phyloP scores from a whole-genome alignment of 768 basidiomycete species.

The Fomitopsis pulvina region DNA sequence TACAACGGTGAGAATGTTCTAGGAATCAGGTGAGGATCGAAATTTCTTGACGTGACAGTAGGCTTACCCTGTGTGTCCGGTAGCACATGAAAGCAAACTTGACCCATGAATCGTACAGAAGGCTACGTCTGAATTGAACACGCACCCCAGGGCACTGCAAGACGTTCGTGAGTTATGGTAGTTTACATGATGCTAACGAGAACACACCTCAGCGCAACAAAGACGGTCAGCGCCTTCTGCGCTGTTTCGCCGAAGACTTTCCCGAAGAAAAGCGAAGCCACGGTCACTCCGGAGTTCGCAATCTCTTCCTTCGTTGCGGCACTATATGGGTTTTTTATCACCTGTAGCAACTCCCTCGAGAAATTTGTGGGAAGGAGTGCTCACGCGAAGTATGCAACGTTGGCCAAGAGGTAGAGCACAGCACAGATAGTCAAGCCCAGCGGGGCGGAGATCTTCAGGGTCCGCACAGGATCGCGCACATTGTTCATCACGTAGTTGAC shows the following conservation, averaged over 20 bases:
- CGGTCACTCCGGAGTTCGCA: conserved; percentile 40
- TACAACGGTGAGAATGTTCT: conserved; percentile 21
- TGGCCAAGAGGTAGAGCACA: conserved; percentile 46
- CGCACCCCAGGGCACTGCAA: conserved; percentile 30
- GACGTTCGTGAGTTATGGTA: background rate
- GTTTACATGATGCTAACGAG: background rate
- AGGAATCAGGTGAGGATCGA: background rate
- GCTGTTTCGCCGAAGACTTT: conserved; percentile 51
- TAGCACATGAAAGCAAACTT: too few species aligned
- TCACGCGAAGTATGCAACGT: conserved; percentile 50
- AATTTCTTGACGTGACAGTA: background rate
- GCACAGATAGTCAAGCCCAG: conserved; percentile 51
- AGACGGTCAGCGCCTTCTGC: conserved; percentile 46
- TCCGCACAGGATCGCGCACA: conserved; percentile 51
- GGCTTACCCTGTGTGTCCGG: background rate
- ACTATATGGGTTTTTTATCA: too few species aligned
- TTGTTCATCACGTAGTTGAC: conserved; percentile 57
- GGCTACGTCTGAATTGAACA: background rate
- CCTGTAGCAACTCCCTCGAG: background rate
- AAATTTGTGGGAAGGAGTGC: conserved; percentile 9
- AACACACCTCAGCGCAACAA: conserved; percentile 47
- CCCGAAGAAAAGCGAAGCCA: conserved; percentile 52
- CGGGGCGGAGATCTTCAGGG: conserved; percentile 56
- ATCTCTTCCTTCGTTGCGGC: conserved; percentile 46
- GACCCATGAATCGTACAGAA: too few species aligned